A percentile compares a stretch with the other conserved stretches of the same genome.
Evolutionary conservation across 2,329 filamentous ascomycete species (phyloP).

Genomic region (Pseudogymnoascus sp.): DNA sequence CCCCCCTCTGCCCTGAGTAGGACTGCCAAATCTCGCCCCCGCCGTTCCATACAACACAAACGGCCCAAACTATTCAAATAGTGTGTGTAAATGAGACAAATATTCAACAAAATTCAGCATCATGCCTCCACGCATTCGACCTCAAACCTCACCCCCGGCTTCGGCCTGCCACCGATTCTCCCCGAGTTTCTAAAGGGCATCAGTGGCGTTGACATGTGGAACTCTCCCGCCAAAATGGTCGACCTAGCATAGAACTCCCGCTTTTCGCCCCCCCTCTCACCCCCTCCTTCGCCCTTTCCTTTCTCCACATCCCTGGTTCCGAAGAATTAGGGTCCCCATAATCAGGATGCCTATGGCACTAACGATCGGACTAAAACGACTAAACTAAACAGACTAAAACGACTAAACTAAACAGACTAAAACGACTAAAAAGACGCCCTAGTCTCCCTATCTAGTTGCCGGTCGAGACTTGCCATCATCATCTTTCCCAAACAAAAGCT

Average conservation of each 20-base stretch:
- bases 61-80: neutral
- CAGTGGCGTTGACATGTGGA: neutral
- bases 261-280: neutral
- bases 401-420: neutral
- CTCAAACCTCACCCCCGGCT: neutral
- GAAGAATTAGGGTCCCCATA: neutral
- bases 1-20: neutral
- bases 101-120: neutral
- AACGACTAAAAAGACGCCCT: neutral
- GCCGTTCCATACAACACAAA: neutral
- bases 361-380: neutral
- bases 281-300: neutral
- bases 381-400: neutral
- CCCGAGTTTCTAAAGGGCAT: neutral
- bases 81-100: neutral
- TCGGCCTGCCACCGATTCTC: neutral
- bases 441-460: neutral
- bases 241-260: neutral
- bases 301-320: constrained; percentile 3
- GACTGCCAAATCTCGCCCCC: neutral
- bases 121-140: neutral
- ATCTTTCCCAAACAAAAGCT: neutral
- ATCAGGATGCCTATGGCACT: neutral
- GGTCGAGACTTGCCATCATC: neutral
- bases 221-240: neutral